phyloP scores from a whole-genome alignment of 2,329 filamentous ascomycete species.

The Aspergillus awamori region DNA sequence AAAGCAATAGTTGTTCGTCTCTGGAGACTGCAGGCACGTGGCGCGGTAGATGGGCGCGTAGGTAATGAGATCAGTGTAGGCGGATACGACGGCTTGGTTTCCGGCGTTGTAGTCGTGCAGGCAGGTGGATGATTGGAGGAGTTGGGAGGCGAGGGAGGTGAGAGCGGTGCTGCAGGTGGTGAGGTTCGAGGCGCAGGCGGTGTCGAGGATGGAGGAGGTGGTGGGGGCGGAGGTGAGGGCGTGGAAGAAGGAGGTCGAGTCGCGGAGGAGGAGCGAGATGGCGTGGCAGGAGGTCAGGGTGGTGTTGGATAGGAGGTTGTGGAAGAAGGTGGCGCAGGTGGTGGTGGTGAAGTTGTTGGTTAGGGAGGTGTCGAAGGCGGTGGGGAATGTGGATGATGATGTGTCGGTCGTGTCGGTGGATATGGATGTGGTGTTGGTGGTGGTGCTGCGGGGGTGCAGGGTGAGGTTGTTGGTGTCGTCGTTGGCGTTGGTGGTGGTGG shows the following conservation, averaged over 20 bases:
- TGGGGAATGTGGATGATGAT: slow-evolving; percentile 50
- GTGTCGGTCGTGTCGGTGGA: slow-evolving; percentile 15
- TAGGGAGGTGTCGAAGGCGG: slow-evolving; percentile 67
- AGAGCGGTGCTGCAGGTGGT: slow-evolving; percentile 68
- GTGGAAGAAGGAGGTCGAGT: slow-evolving; percentile 82
- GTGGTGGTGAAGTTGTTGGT: slow-evolving; percentile 62
- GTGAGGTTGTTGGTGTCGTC: background rate
- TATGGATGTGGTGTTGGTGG: background rate
- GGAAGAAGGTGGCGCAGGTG: slow-evolving; percentile 61
- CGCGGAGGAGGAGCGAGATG: slow-evolving; percentile 81
- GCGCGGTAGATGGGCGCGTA: slow-evolving; percentile 80
- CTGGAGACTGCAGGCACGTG: slow-evolving; percentile 72
- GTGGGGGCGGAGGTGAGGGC: slow-evolving; percentile 69
- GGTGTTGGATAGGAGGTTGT: slow-evolving; percentile 64
- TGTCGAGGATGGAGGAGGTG: slow-evolving; percentile 77
- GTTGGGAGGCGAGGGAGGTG: slow-evolving; percentile 63
- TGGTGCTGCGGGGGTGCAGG: background rate
- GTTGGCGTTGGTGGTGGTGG: background rate
- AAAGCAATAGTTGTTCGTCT: slow-evolving; percentile 72
- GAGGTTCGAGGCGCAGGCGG: slow-evolving; percentile 71
- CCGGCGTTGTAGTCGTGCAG: slow-evolving; percentile 67
- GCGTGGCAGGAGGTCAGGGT: slow-evolving; percentile 77
- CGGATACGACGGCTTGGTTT: slow-evolving; percentile 72
- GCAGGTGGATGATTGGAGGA: slow-evolving; percentile 68
- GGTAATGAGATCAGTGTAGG: slow-evolving; percentile 73